Percentiles rank a stretch among this genome's conserved stretches.
These are phyloP conservation scores for Russula virescens DNA, from an alignment of 768 basidiomycete species.

Conservation along the genomic window DNA sequence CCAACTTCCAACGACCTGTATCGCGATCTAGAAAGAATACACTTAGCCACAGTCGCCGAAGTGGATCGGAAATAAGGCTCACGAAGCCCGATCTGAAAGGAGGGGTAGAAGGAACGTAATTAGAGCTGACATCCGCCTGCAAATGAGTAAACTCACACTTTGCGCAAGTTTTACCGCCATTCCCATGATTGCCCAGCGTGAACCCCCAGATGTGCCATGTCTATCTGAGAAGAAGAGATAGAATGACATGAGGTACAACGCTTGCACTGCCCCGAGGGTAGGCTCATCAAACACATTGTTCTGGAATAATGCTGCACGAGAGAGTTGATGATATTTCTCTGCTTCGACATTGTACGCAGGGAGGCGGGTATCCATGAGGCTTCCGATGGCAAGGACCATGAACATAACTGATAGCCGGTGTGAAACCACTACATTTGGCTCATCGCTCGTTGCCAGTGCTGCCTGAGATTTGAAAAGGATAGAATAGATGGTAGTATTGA, in stretches of 20 bases:
- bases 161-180: constrained; percentile 66
- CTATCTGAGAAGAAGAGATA: constrained; percentile 40
- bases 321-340: constrained; percentile 55
- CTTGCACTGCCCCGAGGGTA: constrained; percentile 58
- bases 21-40: constrained; percentile 49
- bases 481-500: constrained; percentile 44
- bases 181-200: constrained; percentile 67
- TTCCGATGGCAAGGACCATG: constrained; percentile 58
- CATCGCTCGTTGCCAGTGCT: constrained; percentile 38
- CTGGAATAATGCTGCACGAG: constrained; percentile 51
- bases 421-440: constrained; percentile 38
- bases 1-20: constrained; percentile 58
- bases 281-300: constrained; percentile 62
- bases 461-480: constrained; percentile 46
- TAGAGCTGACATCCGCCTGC: constrained; percentile 16
- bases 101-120: not conserved
- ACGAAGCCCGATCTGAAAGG: constrained; percentile 60
- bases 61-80: constrained; percentile 31
- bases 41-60: constrained; percentile 4
- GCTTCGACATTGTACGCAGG: constrained; percentile 50
- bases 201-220: constrained; percentile 36
- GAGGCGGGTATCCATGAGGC: constrained; percentile 52
- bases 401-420: constrained; percentile 56
- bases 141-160: constrained; percentile 40
- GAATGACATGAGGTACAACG: constrained; percentile 52